Evolutionary conservation across 2,329 filamentous ascomycete species (phyloP).

Genomic region (Apiospora saccharicola): DNA sequence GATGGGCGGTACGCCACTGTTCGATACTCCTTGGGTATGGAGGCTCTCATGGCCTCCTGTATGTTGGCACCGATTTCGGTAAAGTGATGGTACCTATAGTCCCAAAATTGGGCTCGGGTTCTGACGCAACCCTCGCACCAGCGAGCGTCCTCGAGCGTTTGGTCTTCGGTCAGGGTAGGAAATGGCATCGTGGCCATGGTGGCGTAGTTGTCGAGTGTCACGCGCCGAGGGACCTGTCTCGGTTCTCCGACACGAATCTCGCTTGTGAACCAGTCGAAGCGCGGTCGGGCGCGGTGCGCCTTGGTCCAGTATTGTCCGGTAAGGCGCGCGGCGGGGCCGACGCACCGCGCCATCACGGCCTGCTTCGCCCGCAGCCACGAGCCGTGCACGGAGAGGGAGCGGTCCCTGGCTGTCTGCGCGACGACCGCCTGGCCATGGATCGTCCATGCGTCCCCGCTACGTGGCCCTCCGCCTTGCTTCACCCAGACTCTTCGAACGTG

Average conservation of each 20-base stretch:
- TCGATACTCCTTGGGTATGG: not conserved
- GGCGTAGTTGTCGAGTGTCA: too few relatives aligned
- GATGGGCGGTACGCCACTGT: not conserved
- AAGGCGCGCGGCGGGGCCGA: not conserved
- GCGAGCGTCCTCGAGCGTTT: too few relatives aligned
- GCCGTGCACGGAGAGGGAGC: not conserved
- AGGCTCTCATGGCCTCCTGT: not conserved
- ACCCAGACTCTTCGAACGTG: not conserved
- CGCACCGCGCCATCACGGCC: not conserved
- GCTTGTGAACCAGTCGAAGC: not conserved
- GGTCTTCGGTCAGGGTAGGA: not conserved
- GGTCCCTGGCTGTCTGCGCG: not conserved
- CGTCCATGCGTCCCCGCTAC: not conserved
- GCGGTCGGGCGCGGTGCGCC: not conserved
- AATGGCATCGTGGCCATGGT: not conserved
- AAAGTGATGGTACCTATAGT: too few relatives aligned
- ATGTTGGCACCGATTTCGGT: too few relatives aligned
- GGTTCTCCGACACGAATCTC: too few relatives aligned
- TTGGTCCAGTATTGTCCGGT: not conserved
- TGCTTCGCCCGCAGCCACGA: accelerated
- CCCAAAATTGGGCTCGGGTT: not conserved
- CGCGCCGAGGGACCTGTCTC: too few relatives aligned
- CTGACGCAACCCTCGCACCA: not conserved
- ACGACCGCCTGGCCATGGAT: not conserved
- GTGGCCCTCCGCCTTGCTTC: not conserved